Evolutionary conservation across 495 filamentous ascomycete species (phyloP), one percentile per base, ranked within the genome.

Genomic region (Tuber brumale): DNA sequence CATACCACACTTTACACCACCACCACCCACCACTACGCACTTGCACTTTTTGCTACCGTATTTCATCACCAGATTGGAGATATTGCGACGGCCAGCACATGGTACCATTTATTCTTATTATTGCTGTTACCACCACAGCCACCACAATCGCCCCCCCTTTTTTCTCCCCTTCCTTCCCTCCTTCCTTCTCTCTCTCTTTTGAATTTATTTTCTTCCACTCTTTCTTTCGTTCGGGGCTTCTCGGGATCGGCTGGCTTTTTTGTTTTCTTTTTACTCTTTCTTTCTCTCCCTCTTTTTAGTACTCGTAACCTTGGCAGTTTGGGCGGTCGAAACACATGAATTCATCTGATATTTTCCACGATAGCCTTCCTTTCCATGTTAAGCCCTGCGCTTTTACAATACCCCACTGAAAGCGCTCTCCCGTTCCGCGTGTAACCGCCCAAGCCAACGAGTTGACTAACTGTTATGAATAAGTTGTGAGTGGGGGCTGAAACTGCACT

Each of bases 1-100:
- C 57, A 66, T 66, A 66, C 57, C 57, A 66, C 57, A 66, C 57
- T 66, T 66, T 31, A 66, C 57, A 66, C 57, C 57, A 66, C 46
- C 46, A 45, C 48, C 9, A 57, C 48, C 21, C 48, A 57, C 48
- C 27, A 66, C 57, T 23, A 31, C 57, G 27, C 57, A 35, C 14
- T 66, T 66, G 57, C 57, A 35, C 57, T 66, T 66, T 66, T 66
- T 18, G 57, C 27, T 35, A 46, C 14, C 44, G 44, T 19, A 66
- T 66, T 66, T 66, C 57, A 66, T 66, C 57, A 66, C 31, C 27
- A 14, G 27, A 35, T 18, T 18, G 57, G 27, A 35, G 27, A 27
- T 16, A 35, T 66, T 35, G 57, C 27, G 4, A 3, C 31, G 9
- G 12, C 4, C 6, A 35, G 14, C 5, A 61, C 27, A 35, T 35